Conservation (phyloP, 2,329 filamentous ascomycete genomes). For the Talaromyces sp. region DNA sequence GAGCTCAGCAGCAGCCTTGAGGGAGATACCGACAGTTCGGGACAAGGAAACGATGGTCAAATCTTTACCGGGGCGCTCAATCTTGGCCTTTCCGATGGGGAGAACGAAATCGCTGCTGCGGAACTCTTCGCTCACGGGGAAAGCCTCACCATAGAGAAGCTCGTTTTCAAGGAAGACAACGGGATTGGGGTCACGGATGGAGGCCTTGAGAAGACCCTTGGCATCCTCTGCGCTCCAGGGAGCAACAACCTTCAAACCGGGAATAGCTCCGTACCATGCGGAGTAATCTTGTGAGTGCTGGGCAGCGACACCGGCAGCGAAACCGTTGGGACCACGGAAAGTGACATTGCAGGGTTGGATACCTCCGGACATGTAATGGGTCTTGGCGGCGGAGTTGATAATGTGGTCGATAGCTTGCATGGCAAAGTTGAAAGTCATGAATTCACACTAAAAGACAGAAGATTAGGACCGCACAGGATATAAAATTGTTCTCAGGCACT, state of each 20-base stretch:
- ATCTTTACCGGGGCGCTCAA: conserved; percentile 93
- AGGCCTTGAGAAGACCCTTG: conserved; percentile 95
- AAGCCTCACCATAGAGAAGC: conserved; percentile 81
- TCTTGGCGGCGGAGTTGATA: conserved; percentile 98
- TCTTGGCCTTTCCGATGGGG: conserved; percentile 98
- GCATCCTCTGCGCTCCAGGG: conserved; percentile 97
- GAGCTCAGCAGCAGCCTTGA: conserved; percentile 80
- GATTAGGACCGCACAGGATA: background rate
- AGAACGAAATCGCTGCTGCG: conserved; percentile 96
- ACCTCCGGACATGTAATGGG: conserved; percentile 99
- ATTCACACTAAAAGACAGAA: conserved; percentile 70
- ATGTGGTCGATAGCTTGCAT: conserved; percentile 99
- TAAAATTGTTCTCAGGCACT: conserved; percentile 37
- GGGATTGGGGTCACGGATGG: conserved; percentile 96
- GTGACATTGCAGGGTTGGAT: conserved; percentile 99
- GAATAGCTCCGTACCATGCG: conserved; percentile 97
- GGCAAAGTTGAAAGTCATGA: conserved; percentile 99
- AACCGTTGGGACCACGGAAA: conserved; percentile 98
- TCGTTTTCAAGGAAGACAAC: conserved; percentile 88
- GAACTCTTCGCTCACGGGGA: conserved; percentile 95
- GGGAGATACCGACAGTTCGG: conserved; percentile 87
- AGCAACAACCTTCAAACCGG: conserved; percentile 91
- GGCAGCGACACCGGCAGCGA: conserved; percentile 88
- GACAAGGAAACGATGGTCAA: conserved; percentile 92
- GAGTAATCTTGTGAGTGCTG: conserved; percentile 99